These are phyloP conservation scores for Gautieria morchelliformis DNA, from an alignment of 768 basidiomycete genomes.

Conservation along the genomic window DNA sequence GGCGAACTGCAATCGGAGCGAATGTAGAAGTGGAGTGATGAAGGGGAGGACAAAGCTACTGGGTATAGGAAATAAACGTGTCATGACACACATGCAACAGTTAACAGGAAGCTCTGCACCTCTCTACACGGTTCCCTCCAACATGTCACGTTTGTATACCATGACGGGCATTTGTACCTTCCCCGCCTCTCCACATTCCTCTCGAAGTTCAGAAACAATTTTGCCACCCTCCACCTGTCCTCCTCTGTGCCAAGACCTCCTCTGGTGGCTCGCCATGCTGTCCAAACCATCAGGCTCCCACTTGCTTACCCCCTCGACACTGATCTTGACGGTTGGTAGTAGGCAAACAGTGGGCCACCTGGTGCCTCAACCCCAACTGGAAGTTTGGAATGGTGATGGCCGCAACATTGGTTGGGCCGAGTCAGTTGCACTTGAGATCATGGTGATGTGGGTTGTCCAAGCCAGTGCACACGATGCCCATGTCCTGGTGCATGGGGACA, in stretches of 20 bases:
- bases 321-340: not conserved
- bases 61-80: too few species aligned
- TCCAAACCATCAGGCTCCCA: too few species aligned
- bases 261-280: not conserved
- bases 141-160: not conserved
- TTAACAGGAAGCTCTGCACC: not conserved
- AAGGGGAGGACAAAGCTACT: too few species aligned
- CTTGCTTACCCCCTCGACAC: not conserved
- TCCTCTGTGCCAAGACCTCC: not conserved
- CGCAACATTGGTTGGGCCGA: conserved; percentile 5
- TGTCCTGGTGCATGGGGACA: not conserved
- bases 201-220: not conserved
- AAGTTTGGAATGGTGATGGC: not conserved
- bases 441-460: not conserved
- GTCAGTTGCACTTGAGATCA: not conserved
- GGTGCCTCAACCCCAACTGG: not conserved
- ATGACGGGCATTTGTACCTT: too few species aligned
- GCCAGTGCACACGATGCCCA: not conserved
- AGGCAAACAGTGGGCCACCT: not conserved
- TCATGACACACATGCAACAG: not conserved
- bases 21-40: too few species aligned
- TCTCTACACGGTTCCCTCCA: not conserved
- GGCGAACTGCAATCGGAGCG: too few species aligned
- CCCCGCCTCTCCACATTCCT: not conserved
- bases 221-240: not conserved